Evolutionary conservation across 257 asterid genomes (phyloP).

Genomic region (Solanum medicagineum): DNA sequence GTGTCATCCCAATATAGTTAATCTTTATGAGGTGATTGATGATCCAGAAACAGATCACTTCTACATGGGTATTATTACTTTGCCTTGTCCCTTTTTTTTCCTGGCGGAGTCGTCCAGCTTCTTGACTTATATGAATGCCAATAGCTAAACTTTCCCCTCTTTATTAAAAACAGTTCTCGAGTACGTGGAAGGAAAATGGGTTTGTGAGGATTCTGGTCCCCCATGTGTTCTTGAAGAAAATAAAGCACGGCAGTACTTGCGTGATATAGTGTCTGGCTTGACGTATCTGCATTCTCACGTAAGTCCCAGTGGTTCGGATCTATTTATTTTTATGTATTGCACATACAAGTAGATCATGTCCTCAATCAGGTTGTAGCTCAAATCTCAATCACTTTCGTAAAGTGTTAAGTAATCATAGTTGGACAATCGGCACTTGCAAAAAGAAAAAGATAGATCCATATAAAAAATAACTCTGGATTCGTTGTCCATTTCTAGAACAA

Average conservation of each 20-base stretch:
- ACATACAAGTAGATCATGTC: neutral
- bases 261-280: constrained; percentile 83
- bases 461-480: neutral
- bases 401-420: neutral
- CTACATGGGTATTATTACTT: constrained; percentile 76
- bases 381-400: neutral
- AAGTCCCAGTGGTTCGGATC: constrained; percentile 6
- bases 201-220: constrained; percentile 76
- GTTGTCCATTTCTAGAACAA: neutral
- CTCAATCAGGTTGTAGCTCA: neutral
- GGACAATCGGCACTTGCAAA: neutral
- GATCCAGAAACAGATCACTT: constrained; percentile 87
- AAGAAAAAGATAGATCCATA: neutral
- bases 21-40: constrained; percentile 88
- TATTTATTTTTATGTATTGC: neutral
- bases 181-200: constrained; percentile 90
- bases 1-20: constrained; percentile 95
- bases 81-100: neutral
- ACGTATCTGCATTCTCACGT: constrained; percentile 98
- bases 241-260: constrained; percentile 64
- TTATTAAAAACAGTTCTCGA: constrained; percentile 59
- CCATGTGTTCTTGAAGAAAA: constrained; percentile 62
- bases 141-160: neutral
- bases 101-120: neutral
- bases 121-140: neutral